Conservation (phyloP, 75 land plant species). For the Selaginella moellendorffii region DNA sequence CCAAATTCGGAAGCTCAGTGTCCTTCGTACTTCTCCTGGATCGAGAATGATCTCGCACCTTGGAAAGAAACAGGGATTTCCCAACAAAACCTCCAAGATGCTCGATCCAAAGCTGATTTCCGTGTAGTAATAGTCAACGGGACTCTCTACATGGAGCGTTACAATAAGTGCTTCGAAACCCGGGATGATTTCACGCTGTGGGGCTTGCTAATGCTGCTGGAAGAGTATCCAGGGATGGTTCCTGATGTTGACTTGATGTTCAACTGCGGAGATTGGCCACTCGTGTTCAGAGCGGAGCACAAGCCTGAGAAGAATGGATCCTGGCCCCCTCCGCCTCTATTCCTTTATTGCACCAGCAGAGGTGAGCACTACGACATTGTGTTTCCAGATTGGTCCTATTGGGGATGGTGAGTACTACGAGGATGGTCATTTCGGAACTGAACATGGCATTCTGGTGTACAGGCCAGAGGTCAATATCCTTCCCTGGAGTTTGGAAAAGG, state of each 20-base stretch:
- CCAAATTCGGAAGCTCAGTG: too few relatives aligned
- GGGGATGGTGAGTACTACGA: conserved; percentile 69
- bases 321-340: conserved; percentile 40
- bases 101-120: conserved; percentile 20
- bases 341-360: conserved; percentile 38
- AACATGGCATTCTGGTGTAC: neutral
- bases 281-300: conserved; percentile 12
- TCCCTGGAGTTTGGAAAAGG: too few relatives aligned
- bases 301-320: neutral
- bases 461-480: conserved; percentile 48
- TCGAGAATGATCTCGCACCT: conserved; percentile 41
- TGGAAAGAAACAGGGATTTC: conserved; percentile 40
- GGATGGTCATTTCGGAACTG: too few relatives aligned
- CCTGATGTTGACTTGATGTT: conserved; percentile 59
- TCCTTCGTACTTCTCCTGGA: conserved; percentile 53
- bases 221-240: conserved; percentile 35
- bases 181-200: conserved; percentile 44
- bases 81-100: conserved; percentile 24
- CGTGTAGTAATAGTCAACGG: conserved; percentile 30
- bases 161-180: conserved; percentile 28
- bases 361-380: conserved; percentile 27
- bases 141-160: conserved; percentile 26
- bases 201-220: conserved; percentile 44
- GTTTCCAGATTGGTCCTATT: conserved; percentile 67
- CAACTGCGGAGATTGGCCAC: conserved; percentile 39